Evolutionary conservation across 495 filamentous ascomycete genomes (phyloP).

Genomic region (Penicillium malachiteum): DNA sequence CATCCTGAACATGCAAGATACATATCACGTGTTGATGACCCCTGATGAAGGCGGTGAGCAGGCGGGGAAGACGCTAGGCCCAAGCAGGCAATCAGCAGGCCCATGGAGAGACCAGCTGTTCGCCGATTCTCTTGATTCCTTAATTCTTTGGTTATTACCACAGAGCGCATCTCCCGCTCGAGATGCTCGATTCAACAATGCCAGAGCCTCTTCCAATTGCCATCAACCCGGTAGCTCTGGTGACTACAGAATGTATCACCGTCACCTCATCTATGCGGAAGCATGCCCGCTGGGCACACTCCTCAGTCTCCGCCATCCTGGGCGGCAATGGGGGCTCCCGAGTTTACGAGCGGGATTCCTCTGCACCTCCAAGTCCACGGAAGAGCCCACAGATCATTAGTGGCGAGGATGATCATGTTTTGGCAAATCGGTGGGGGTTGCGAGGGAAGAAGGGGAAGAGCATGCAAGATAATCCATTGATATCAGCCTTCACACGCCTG

Average conservation of each 20-base stretch:
- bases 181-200: constrained; percentile 34
- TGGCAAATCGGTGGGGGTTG: constrained; percentile 78
- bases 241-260: constrained; percentile 98
- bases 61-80: constrained; percentile 27
- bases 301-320: constrained; percentile 92
- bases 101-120: constrained; percentile 34
- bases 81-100: constrained; percentile 25
- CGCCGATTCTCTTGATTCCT: constrained; percentile 14
- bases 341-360: constrained; percentile 44
- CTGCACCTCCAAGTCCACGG: constrained; percentile 38
- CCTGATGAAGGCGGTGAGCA: constrained; percentile 31
- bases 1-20: background rate
- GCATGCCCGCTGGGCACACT: constrained; percentile 93
- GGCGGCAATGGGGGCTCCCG: constrained; percentile 67
- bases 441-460: constrained; percentile 97
- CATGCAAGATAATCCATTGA: constrained; percentile 96
- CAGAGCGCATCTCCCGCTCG: constrained; percentile 26
- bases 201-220: constrained; percentile 62
- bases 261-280: constrained; percentile 99
- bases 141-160: constrained; percentile 20
- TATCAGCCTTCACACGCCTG: constrained; percentile 89
- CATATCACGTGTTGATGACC: background rate
- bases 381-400: constrained; percentile 24
- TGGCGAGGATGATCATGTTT: constrained; percentile 49
- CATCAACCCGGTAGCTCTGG: constrained; percentile 89